Base-by-base conservation (phyloP, 2,329 filamentous ascomycete genomes). In the Helotiales sp. region DNA sequence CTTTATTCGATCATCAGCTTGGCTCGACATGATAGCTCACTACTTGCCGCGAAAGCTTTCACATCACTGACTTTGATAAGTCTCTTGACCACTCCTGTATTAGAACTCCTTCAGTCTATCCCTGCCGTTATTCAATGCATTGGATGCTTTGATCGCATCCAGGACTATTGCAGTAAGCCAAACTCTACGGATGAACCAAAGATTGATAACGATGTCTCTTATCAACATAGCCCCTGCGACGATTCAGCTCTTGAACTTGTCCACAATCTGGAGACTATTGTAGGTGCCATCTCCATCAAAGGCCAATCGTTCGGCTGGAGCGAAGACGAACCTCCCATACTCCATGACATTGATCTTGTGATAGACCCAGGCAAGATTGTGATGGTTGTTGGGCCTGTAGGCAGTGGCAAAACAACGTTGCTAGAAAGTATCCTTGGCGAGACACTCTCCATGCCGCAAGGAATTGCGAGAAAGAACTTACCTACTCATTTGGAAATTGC, bases 371-470 rank as follows among this genome's bases (percentile, higher is more conserved):
- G 51, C 2, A 54, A 47, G 10, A 62, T 67, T 1, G 63, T 64
- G 10, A 62, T 71, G 42, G 44, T 72, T 15, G 57, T 70, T n/a
- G 70, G 70, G 8, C 67, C 70, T 5, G 65, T 72, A 10, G 70
- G 68, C 2, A 67, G 63, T 31, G 71, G 71, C 13, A 73, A 73
- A 30, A 64, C 61, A 3, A 64, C 63, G 15, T 49, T 70, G 7
- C 17, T 69, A 17, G 63, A 72, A 48, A 56, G 61, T n/a, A 52
- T 73, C 10, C 58, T 72, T 3, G 67, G 69, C 13, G 67, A 68
- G 34, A 59, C 58, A 22, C 44, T 47, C 1, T 47, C 24, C 4
- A 36, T 54, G n/a, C n/a, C n/a, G 2, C 24, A 55, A 44, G 66
- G 66, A 19, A 61, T 38, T 5, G 38, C 66, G n/a, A n/a, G n/a